Base-by-base conservation (phyloP, 352 stramenopile species). In the Phytophthora tentaculata region DNA sequence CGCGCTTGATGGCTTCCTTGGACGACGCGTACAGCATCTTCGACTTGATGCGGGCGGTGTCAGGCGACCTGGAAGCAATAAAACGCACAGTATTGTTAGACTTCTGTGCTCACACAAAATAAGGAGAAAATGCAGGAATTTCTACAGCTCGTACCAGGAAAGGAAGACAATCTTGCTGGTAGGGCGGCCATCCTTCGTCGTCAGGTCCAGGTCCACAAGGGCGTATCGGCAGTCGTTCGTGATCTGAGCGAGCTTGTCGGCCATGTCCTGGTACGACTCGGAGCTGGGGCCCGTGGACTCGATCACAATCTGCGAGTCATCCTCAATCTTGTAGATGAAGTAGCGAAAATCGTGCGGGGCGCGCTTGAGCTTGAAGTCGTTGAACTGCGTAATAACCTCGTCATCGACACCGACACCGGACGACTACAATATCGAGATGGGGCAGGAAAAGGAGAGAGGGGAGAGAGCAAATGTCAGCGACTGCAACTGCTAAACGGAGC, bases 11-110 rank as follows among this genome's bases (percentile, higher is more conserved):
- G 48, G 91, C 83, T 76, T 98, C 95, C 83, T 98, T 99, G 24
- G 91, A 98, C 19, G 91, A 92, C 57, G 89, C 88, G 85, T 98
- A 99, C 37, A 98, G 66, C 96, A 99, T 99, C 84, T 98, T 99
- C 56, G 83, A 85, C 82, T 97, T 97, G 56, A 98, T 88, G 16
- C 77, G 81, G 3, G 92, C 89, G 55, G 88, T 97, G 77, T 99
- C 96, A 20, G 96, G 96, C 61, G 95, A 98, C 84, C 84, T 92
- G 41, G 9, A 6, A 8, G n/a, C 12, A 67, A 28, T 6, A 49
- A 19, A 29, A 41, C 5, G 49, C 28, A 32, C 32, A 39, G 6
- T n/a, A 45, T 12, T 13, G 47, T 62, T 47, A 60, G 12, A 56
- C 14, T 37, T 47, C 32, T 3, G 2, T n/a, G 7, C 28, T 32